These are phyloP conservation scores for Acidomyces sp. DNA, from an alignment of 495 filamentous ascomycete genomes.

Conservation along the genomic window DNA sequence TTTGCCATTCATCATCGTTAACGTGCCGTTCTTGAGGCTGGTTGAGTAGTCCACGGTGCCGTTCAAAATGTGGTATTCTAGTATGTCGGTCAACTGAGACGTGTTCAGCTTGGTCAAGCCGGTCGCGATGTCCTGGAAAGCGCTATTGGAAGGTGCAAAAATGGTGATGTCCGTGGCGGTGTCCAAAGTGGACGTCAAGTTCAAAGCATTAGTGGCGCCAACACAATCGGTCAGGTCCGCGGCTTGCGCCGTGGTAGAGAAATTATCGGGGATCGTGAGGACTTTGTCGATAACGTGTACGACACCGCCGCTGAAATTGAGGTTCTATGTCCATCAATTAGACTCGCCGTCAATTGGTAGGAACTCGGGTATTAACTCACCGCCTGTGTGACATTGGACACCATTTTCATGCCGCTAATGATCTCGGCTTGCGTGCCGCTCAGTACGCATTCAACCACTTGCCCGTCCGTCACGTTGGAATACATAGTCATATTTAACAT, in stretches of 20 bases:
- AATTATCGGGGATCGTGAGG: conserved; percentile 41
- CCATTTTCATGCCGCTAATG: conserved; percentile 27
- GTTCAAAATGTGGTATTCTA: conserved; percentile 47
- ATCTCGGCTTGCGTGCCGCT: conserved; percentile 24
- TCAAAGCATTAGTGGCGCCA: conserved; percentile 40
- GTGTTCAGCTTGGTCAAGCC: conserved; percentile 35
- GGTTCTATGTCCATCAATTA: conserved; percentile 26
- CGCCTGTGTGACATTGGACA: conserved; percentile 24
- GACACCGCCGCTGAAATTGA: conserved; percentile 49
- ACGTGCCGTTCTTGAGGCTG: conserved; percentile 33
- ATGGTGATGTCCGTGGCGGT: conserved; percentile 42
- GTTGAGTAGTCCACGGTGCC: conserved; percentile 40
- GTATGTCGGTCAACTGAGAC: conserved; percentile 35
- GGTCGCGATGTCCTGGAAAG: conserved; percentile 48
- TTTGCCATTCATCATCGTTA: conserved; percentile 34
- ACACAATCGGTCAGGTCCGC: conserved; percentile 43
- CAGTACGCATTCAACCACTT: conserved; percentile 32
- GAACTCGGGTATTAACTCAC: conserved; percentile 18
- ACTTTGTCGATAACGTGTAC: conserved; percentile 52
- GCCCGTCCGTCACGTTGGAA: conserved; percentile 37
- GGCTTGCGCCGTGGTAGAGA: conserved; percentile 36
- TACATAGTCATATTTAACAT: conserved; percentile 39
- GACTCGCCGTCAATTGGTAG: background rate
- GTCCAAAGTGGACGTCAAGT: conserved; percentile 34
- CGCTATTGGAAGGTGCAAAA: conserved; percentile 47